Percentiles rank a stretch among this genome's conserved stretches.
These are phyloP conservation scores for Hsuehochloa calcarea DNA, from an alignment of 176 grass and related monocot genomes.

Conservation along the genomic window DNA sequence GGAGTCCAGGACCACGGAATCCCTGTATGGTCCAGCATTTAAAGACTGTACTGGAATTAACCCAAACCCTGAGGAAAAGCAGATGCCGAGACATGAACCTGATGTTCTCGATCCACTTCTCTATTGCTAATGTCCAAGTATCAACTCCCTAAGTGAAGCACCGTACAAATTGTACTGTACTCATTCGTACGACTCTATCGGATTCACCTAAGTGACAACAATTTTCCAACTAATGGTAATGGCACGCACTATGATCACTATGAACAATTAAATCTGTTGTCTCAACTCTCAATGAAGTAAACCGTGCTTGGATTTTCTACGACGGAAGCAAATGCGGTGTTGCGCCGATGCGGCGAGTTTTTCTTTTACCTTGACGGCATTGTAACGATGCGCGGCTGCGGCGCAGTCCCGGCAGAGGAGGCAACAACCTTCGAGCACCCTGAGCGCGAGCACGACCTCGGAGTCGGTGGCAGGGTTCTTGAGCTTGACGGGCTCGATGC, in stretches of 20 bases:
- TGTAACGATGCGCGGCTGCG: conserved; percentile 43
- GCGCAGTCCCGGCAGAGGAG: conserved; percentile 51
- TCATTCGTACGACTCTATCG: not conserved
- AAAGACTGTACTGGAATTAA: not conserved
- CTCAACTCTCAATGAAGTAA: not conserved
- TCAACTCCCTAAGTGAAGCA: not conserved
- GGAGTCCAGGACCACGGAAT: conserved; percentile 12
- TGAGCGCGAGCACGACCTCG: conserved; percentile 52
- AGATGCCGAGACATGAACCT: not conserved
- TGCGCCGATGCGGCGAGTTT: not conserved
- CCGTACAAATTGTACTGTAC: not conserved
- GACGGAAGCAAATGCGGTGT: not conserved
- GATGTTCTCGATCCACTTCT: not conserved
- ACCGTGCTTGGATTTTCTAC: not conserved
- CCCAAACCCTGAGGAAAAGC: not conserved
- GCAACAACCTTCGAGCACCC: conserved; percentile 62
- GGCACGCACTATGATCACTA: not conserved
- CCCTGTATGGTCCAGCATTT: not conserved
- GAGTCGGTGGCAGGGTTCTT: conserved; percentile 51
- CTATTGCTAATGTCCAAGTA: not conserved
- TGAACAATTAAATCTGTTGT: not conserved
- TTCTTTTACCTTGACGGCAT: conserved; percentile 59
- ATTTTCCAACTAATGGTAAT: not conserved
- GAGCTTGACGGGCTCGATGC: conserved; percentile 43
- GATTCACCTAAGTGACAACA: conserved; percentile 2